phyloP scores from a whole-genome alignment of 1,284 basidiomycete genomes.

The Farysia itapuensis region DNA sequence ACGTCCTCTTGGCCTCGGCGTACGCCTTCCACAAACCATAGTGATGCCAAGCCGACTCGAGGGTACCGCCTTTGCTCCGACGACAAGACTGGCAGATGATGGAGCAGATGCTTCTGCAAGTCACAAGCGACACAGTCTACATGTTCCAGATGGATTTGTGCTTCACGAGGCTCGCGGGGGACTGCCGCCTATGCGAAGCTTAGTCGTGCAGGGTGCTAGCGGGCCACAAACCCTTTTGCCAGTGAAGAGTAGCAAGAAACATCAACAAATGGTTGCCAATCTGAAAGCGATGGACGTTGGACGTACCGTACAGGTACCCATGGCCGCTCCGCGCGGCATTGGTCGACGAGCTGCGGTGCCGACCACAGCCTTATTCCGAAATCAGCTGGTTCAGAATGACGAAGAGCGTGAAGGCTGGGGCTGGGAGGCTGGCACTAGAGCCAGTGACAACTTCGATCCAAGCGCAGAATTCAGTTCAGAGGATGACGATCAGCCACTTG shows the following conservation, averaged over 20 bases:
- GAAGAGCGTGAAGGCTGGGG: slow-evolving; percentile 58
- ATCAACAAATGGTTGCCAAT: slow-evolving; percentile 10
- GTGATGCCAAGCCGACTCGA: slow-evolving; percentile 46
- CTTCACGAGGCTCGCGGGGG: slow-evolving; percentile 37
- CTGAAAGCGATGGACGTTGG: slow-evolving; percentile 36
- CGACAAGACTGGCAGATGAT: slow-evolving; percentile 15
- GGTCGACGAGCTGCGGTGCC: slow-evolving; percentile 52
- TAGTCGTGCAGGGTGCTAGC: slow-evolving; percentile 42
- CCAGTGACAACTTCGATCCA: slow-evolving; percentile 20
- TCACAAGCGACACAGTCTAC: slow-evolving; percentile 27
- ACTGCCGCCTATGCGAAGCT: slow-evolving; percentile 38
- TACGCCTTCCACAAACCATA: slow-evolving; percentile 36
- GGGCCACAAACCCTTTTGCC: slow-evolving; percentile 38
- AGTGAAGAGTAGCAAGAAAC: slow-evolving; percentile 30
- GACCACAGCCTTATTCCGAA: slow-evolving; percentile 57
- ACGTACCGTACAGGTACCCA: slow-evolving; percentile 34
- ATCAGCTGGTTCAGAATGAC: slow-evolving; percentile 52
- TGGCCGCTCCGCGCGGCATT: slow-evolving; percentile 46
- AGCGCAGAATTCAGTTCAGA: slow-evolving; percentile 16
- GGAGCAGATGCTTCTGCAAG: background rate
- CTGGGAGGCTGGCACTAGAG: slow-evolving; percentile 45
- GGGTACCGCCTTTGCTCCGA: slow-evolving; percentile 38
- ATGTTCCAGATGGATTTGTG: slow-evolving; percentile 51
- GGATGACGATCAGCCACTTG: slow-evolving; percentile 34
- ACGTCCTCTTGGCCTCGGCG: slow-evolving; percentile 37